Base-by-base conservation (phyloP, 805 yeast species). In the Candida maltosa region DNA sequence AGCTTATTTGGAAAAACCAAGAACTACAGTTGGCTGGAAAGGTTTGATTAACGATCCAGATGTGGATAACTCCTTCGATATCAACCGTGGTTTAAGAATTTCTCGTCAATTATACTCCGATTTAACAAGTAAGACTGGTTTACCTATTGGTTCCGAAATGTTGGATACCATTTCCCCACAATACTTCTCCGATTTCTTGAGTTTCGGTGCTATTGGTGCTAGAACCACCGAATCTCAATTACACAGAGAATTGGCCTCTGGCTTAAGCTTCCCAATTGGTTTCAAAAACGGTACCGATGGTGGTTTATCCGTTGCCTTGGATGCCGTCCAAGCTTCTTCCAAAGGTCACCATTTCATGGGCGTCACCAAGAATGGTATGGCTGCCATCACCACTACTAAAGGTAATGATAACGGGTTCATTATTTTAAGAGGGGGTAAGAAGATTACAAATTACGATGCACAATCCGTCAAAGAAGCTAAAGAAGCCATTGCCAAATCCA, bases 251-350 rank as follows among this genome's bases (percentile, higher is more conserved):
- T 78, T 91, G 51, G 95, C 97, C 15, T 89, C 97, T 6, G 98
- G 98, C 35, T 73, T 93, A 42, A 86, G 96, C n/a, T 91, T 91
- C 91, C 98, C 98, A 40, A 80, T 91, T 39, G 98, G 98, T 33
- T 91, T 91, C 83, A 91, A 91, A 70, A 91, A 91, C 61, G 98
- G 97, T 63, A 91, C 98, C 27, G 98, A 91, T 60, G 98, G 98
- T 57, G 75, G 93, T 33, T 70, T 91, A 43, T 83, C 79, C 40
- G 97, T 91, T 43, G 96, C 98, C 9, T 70, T 93, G 33, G 98
- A 89, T 60, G 97, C 98, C 26, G 84, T 87, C 49, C 76, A 81
- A 60, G 93, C 98, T 31, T 95, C 98, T 29, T 73, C 91, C 26
- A 82, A 82, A 56, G 78, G 94, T 31, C 98, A 91, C 59, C 97